These are phyloP conservation scores for Trichosanthes truncata DNA, from an alignment of 306 rosid species.

Conservation along the genomic window DNA sequence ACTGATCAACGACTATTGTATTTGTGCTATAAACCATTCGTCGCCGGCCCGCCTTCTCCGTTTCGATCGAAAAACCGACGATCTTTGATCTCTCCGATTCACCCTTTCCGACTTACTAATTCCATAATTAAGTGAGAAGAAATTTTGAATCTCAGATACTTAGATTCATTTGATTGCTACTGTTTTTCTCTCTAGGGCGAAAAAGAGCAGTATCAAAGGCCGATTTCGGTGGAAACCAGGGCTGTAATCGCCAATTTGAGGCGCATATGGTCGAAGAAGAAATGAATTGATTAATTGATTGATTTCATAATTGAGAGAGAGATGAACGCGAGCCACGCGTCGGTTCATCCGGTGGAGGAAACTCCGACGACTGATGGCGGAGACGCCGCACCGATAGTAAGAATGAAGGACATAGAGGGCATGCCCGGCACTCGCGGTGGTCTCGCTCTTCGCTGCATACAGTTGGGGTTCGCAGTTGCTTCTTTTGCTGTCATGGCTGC, in stretches of 20 bases:
- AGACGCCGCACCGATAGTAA: conserved; percentile 44
- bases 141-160: not conserved
- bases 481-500: conserved; percentile 75
- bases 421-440: conserved; percentile 95
- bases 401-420: conserved; percentile 82
- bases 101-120: not conserved
- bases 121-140: not conserved
- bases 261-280: not conserved
- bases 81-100: not conserved
- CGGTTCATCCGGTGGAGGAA: conserved; percentile 77
- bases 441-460: conserved; percentile 44
- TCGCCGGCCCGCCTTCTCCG: not conserved
- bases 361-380: conserved; percentile 42
- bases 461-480: conserved; percentile 57
- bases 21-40: not conserved
- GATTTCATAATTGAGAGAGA: conserved; percentile 20
- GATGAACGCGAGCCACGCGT: conserved; percentile 80
- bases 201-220: not conserved
- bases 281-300: not conserved
- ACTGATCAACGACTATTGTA: not conserved
- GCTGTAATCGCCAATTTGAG: not conserved
- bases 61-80: not conserved
- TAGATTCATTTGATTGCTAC: not conserved
- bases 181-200: not conserved
- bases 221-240: not conserved